Base-by-base conservation (phyloP, 139 green algal species). In the Auxenochlorella protothecoides region DNA sequence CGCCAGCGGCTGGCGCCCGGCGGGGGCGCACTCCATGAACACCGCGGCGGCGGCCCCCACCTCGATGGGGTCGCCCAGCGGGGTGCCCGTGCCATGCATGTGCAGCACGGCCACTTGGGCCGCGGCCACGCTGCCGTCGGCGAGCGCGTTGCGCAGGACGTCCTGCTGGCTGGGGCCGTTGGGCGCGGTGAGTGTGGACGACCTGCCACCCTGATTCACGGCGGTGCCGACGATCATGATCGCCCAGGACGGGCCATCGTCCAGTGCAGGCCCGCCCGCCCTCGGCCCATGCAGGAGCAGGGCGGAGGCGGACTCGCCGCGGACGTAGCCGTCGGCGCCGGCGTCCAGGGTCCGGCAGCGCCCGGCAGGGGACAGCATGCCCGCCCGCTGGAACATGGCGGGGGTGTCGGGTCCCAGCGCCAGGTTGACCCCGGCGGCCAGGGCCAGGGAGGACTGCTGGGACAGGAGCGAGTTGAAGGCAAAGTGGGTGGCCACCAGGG, bases 51-150 rank as follows among this genome's bases (percentile, higher is more conserved):
- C 69, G 12, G 88, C 90, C 0, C 89, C 88, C 4, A 92, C 73
- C 72, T 96, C 91, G 44, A 97, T 96, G 65, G 90, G 88, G 66
- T 97, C 91, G 5, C 91, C 86, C 63, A 94, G 83, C 1, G 81
- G 51, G 9, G 89, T 93, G 59, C 89, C 89, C 6, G 86, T 89
- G 54, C 86, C 86, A 53, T 90, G 86, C 84, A 90, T 78, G 64
- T 83, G 63, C 66, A 91, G 61, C 7, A 61, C 71, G 51, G 27
- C 44, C 14, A 85, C 59, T 2, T 76, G 56, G 2, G 10, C 6
- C 0, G 86, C 59, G 16, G 16, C 7, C 16, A 89, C 11, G 3
- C 69, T 66, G 0, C 75, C 84, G 1, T 70, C 59, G 3, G 8
- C 55, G 51, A 80, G 59, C 53, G 76, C 74, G 3, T 66, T 63